phyloP scores from a whole-genome alignment of 768 basidiomycete species.

The Termitomyces sp. region DNA sequence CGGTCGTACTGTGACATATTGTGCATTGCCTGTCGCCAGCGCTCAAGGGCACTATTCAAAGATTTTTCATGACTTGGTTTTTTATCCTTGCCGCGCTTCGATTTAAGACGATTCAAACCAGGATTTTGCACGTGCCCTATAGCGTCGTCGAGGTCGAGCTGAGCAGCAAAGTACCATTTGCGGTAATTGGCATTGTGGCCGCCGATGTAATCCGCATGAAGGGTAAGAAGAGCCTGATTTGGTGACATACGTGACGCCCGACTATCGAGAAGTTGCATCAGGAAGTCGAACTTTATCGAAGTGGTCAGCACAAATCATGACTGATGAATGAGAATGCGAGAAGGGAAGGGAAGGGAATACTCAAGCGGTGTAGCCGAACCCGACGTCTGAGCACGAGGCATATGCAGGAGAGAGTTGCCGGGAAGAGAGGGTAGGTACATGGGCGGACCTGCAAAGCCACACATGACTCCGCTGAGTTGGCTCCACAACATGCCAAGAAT shows the following conservation, averaged over 20 bases:
- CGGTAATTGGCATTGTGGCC: slow-evolving; percentile 98
- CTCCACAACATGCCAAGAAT: slow-evolving; percentile 1
- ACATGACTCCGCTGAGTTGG: background rate
- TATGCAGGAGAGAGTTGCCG: background rate
- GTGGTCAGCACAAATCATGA: slow-evolving; percentile 3
- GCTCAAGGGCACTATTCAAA: slow-evolving; percentile 78
- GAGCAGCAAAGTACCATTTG: slow-evolving; percentile 99
- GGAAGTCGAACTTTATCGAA: slow-evolving; percentile 76
- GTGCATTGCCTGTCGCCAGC: slow-evolving; percentile 98
- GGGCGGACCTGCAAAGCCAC: background rate
- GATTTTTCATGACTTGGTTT: slow-evolving; percentile 54
- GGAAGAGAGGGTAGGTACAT: background rate
- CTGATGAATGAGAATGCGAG: background rate
- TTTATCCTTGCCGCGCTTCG: slow-evolving; percentile 48
- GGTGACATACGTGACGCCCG: slow-evolving; percentile 97
- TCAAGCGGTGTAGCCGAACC: background rate
- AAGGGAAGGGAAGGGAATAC: background rate
- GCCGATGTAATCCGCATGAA: slow-evolving; percentile 98
- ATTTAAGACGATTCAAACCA: slow-evolving; percentile 78
- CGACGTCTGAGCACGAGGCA: background rate
- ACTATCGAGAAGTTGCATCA: slow-evolving; percentile 97
- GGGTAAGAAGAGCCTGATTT: slow-evolving; percentile 87
- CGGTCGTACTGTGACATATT: slow-evolving; percentile 99
- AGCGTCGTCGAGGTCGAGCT: slow-evolving; percentile 97
- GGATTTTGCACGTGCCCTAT: slow-evolving; percentile 91